phyloP scores from a whole-genome alignment of 495 filamentous ascomycete species.

The Endocarpon pusillum region DNA sequence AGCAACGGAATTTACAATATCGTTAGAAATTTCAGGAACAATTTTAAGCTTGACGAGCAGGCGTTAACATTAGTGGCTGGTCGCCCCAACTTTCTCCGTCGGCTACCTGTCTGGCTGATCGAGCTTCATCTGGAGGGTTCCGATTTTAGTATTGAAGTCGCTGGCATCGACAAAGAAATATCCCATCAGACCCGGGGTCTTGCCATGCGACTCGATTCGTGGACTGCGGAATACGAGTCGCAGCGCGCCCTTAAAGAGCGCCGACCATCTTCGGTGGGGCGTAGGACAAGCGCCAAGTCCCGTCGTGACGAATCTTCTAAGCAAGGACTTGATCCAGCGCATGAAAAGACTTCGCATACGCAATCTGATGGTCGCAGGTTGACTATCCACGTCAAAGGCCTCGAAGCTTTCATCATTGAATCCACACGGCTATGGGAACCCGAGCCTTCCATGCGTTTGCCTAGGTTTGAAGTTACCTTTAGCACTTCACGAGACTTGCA shows the following conservation, averaged over 20 bases:
- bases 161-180: conserved; percentile 68
- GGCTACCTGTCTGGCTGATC: conserved; percentile 66
- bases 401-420: conserved; percentile 84
- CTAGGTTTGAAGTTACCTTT: conserved; percentile 71
- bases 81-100: conserved; percentile 53
- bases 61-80: conserved; percentile 30
- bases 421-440: conserved; percentile 66
- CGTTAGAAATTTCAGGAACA: conserved; percentile 53
- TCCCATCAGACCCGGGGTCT: conserved; percentile 64
- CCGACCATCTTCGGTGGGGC: conserved; percentile 33
- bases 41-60: conserved; percentile 46
- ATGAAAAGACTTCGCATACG: no score
- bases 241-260: conserved; percentile 46
- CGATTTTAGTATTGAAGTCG: conserved; percentile 79
- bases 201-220: conserved; percentile 73
- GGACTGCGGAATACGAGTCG: conserved; percentile 79
- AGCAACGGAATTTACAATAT: conserved; percentile 85
- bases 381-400: conserved; percentile 57
- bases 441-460: conserved; percentile 73
- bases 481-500: conserved; percentile 71
- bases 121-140: conserved; percentile 72
- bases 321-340: conserved; percentile 25
- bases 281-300: conserved; percentile 37
- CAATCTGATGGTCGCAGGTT: conserved; percentile 72
- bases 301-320: conserved; percentile 35